phyloP scores from a whole-genome alignment of 1,284 basidiomycete species.

The Flammula alnicola region DNA sequence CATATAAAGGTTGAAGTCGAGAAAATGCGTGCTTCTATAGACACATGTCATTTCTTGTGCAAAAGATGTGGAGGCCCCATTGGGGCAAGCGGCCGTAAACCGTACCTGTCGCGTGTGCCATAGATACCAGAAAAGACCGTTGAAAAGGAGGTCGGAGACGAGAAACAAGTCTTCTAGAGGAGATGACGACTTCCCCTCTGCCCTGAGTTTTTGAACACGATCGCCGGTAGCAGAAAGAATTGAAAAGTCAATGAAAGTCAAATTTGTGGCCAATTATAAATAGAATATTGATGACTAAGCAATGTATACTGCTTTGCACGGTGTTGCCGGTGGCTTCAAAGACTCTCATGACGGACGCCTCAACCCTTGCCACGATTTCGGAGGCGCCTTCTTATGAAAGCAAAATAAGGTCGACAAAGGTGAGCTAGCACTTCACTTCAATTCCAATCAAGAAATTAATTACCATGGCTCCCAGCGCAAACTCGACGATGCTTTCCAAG shows the following conservation, averaged over 20 bases:
- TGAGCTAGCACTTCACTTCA: slow-evolving; percentile 7
- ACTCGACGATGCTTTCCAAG: slow-evolving; percentile 72
- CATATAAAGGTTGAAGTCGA: slow-evolving; percentile 5
- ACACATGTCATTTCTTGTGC: slow-evolving; percentile 1
- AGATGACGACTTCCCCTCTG: too few relatives aligned
- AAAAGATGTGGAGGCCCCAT: too few relatives aligned
- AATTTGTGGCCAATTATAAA: background rate
- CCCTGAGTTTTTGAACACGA: background rate
- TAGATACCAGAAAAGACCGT: too few relatives aligned
- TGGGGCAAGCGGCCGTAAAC: too few relatives aligned
- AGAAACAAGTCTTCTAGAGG: too few relatives aligned
- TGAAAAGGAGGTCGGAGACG: too few relatives aligned
- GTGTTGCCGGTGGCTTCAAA: slow-evolving; percentile 2
- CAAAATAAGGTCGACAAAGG: slow-evolving; percentile 33
- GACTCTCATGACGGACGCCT: slow-evolving; percentile 22
- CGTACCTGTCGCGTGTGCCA: too few relatives aligned
- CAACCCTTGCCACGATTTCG: slow-evolving; percentile 14
- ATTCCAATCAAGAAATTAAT: slow-evolving; percentile 1
- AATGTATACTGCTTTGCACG: background rate
- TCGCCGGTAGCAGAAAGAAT: too few relatives aligned
- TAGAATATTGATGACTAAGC: slow-evolving; percentile 13
- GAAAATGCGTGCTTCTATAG: slow-evolving; percentile 11
- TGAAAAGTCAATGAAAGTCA: too few relatives aligned
- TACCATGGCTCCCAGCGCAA: slow-evolving; percentile 57
- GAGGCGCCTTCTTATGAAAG: slow-evolving; percentile 19